A percentile compares a stretch with the other conserved stretches of the same genome.
Conservation (phyloP, 805 yeast genomes). For the Metschnikowia baotianmanensis region DNA sequence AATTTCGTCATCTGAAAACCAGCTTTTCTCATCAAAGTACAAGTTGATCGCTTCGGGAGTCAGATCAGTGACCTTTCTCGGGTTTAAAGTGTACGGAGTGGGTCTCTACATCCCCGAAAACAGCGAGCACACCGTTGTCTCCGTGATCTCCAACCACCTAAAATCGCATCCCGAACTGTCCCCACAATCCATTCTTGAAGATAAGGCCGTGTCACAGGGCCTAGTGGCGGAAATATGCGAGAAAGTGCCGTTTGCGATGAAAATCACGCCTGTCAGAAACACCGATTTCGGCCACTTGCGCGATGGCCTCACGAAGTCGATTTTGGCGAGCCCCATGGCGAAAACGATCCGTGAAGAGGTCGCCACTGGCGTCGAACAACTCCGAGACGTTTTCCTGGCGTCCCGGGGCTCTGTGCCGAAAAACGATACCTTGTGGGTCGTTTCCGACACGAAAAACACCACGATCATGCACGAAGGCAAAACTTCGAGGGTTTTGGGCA, state of each 20-base stretch:
- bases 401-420: constrained; percentile 72
- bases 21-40: constrained; percentile 36
- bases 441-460: constrained; percentile 11
- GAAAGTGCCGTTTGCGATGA: constrained; percentile 61
- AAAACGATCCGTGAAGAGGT: constrained; percentile 42
- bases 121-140: constrained; percentile 38
- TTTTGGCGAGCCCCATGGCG: constrained; percentile 63
- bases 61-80: constrained; percentile 77
- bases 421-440: constrained; percentile 64
- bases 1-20: constrained; percentile 7
- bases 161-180: constrained; percentile 6
- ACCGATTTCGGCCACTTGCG: constrained; percentile 88
- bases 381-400: constrained; percentile 56
- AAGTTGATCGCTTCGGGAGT: constrained; percentile 76
- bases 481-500: constrained; percentile 46
- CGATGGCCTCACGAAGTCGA: constrained; percentile 84
- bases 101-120: constrained; percentile 74
- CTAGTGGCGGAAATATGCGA: constrained; percentile 55
- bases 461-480: constrained; percentile 14
- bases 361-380: constrained; percentile 61
- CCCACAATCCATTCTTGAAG: constrained; percentile 34
- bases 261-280: constrained; percentile 83
- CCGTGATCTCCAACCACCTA: constrained; percentile 10
- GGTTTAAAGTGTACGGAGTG: constrained; percentile 81
- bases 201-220: constrained; percentile 49